These are phyloP conservation scores for Paracorniculantispora psalliotae DNA, from an alignment of 2,329 filamentous ascomycete species.

Conservation along the genomic window DNA sequence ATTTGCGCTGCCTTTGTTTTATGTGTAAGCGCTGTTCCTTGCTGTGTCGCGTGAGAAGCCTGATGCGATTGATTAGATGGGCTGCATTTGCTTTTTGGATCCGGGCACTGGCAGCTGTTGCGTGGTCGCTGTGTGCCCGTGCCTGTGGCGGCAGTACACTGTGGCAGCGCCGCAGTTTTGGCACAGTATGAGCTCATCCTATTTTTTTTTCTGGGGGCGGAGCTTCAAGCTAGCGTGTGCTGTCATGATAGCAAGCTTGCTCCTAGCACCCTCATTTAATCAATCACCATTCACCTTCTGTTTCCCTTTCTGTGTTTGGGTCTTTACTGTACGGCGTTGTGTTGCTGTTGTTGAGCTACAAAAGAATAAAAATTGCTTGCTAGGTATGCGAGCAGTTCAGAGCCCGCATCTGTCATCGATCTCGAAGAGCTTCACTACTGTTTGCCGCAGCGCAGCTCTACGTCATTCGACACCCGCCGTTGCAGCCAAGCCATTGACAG, in stretches of 20 bases:
- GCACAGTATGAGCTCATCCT: slow-evolving; percentile 32
- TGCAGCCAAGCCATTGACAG: background rate
- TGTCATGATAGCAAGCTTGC: background rate
- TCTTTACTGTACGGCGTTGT: background rate
- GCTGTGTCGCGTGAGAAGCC: background rate
- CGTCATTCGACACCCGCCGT: background rate
- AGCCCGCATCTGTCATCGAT: background rate
- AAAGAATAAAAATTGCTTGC: background rate
- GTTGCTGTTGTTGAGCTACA: background rate
- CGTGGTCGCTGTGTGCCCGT: slow-evolving; percentile 17
- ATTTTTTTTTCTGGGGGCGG: slow-evolving; percentile 5
- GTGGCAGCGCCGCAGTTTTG: slow-evolving; percentile 16
- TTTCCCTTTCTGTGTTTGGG: background rate
- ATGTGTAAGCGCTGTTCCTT: background rate
- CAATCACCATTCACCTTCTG: background rate
- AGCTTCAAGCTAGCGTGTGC: background rate
- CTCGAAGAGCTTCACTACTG: background rate
- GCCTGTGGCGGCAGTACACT: background rate
- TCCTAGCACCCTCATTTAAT: background rate
- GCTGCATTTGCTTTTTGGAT: slow-evolving; percentile 17
- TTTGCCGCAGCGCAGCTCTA: background rate
- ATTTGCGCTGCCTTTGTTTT: slow-evolving; percentile 23
- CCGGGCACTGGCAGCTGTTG: background rate
- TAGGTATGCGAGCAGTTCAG: slow-evolving; percentile 7
- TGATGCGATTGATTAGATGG: slow-evolving; percentile 35